Evolutionary conservation across 108 stramenopile genomes (phyloP).

Genomic region (Fragilaria radians): DNA sequence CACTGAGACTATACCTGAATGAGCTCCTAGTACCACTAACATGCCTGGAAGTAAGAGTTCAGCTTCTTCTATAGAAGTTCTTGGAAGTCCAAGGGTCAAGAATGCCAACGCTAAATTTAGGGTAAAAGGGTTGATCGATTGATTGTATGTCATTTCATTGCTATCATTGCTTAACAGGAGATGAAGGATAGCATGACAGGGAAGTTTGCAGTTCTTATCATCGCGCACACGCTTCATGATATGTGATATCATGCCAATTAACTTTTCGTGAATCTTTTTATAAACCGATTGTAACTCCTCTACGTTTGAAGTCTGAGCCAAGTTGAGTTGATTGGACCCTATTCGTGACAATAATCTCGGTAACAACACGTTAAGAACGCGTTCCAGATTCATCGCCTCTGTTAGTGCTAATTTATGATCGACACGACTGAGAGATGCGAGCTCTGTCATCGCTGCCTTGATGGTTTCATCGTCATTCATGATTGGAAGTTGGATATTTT

Average conservation of each 20-base stretch:
- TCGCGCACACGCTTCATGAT: constrained; percentile 72
- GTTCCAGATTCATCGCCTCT: constrained; percentile 28
- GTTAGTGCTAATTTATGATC: constrained; percentile 72
- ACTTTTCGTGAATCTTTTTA: constrained; percentile 55
- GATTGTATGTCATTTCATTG: neutral
- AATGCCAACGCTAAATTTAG: constrained; percentile 67
- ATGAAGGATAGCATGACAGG: constrained; percentile 47
- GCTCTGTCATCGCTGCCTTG: constrained; percentile 33
- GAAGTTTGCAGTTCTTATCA: constrained; percentile 40
- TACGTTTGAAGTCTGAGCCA: neutral
- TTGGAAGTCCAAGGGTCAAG: constrained; percentile 59
- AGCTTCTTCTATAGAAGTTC: constrained; percentile 26
- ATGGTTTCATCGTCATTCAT: neutral
- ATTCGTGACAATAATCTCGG: constrained; percentile 63
- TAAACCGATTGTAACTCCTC: constrained; percentile 3
- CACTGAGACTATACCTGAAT: constrained; percentile 6
- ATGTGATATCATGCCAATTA: constrained; percentile 70
- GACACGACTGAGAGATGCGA: constrained; percentile 55
- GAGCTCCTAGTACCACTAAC: constrained; percentile 33
- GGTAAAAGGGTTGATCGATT: constrained; percentile 49
- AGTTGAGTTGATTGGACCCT: constrained; percentile 56
- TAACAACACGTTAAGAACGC: constrained; percentile 53
- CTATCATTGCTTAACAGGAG: constrained; percentile 13
- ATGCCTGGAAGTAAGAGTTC: constrained; percentile 48
- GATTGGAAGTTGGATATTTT: too few species aligned